Conservation (phyloP, 1,284 basidiomycete species). For the Amylostereum areolatum region DNA sequence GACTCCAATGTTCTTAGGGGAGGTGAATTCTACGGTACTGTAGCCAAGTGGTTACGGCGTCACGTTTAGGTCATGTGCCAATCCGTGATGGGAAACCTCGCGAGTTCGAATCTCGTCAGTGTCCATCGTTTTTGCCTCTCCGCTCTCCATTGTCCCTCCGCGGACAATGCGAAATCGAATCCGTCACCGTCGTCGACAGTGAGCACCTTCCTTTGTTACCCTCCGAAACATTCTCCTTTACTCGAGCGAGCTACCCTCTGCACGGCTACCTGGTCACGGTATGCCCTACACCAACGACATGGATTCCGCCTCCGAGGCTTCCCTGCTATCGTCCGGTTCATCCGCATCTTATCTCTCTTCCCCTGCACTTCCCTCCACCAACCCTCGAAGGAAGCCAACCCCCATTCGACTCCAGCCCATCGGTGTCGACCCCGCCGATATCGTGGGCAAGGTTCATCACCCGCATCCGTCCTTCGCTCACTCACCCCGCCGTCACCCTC, state of each 20-base stretch:
- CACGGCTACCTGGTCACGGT: no score
- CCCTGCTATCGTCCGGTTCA: neutral
- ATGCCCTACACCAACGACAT: no score
- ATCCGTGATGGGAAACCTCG: slow-evolving; percentile 57
- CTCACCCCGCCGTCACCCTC: slow-evolving; percentile 51
- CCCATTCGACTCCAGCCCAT: slow-evolving; percentile 28
- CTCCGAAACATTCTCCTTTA: no score
- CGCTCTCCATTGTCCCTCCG: neutral
- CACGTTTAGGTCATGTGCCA: slow-evolving; percentile 43
- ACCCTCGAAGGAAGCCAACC: slow-evolving; percentile 22
- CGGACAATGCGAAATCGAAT: no score
- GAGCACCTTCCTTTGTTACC: no score
- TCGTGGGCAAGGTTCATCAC: slow-evolving; percentile 50
- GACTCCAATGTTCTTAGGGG: no score
- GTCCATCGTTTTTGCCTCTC: slow-evolving; percentile 29
- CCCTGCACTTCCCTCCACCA: slow-evolving; percentile 11
- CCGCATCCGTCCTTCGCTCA: slow-evolving; percentile 41
- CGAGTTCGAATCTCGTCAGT: slow-evolving; percentile 62
- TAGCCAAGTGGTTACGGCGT: slow-evolving; percentile 61
- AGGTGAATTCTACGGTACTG: slow-evolving; percentile 32
- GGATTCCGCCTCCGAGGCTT: neutral
- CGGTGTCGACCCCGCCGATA: slow-evolving; percentile 40
- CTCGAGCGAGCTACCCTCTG: no score
- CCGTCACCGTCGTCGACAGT: no score
- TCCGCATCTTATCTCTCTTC: slow-evolving; percentile 11